These are phyloP conservation scores for Leccinum disarticulatum DNA, from an alignment of 768 basidiomycete species.

Conservation along the genomic window DNA sequence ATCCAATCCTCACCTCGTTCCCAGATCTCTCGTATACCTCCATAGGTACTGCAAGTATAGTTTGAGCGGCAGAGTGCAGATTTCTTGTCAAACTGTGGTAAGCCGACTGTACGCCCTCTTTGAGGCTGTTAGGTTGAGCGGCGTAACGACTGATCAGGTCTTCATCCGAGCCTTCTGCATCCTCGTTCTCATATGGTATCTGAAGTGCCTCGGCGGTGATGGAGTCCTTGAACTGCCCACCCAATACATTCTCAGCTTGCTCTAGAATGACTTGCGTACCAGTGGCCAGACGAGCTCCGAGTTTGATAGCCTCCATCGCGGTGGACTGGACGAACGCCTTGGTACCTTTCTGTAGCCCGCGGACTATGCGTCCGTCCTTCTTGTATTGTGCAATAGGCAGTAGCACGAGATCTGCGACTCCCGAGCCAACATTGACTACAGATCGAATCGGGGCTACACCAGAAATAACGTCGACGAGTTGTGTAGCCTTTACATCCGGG, in stretches of 20 bases:
- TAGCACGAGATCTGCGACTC: constrained; percentile 92
- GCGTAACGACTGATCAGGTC: constrained; percentile 88
- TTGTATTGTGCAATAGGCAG: constrained; percentile 97
- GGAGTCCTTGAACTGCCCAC: constrained; percentile 67
- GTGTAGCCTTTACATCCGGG: constrained; percentile 98
- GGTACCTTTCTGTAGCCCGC: constrained; percentile 92
- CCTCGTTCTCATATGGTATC: constrained; percentile 36
- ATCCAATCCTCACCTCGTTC: constrained; percentile 62
- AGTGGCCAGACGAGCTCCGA: constrained; percentile 91
- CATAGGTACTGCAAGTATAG: constrained; percentile 98
- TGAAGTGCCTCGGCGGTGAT: constrained; percentile 69
- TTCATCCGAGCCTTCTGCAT: constrained; percentile 36
- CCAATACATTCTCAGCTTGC: constrained; percentile 88
- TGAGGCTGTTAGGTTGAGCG: constrained; percentile 80
- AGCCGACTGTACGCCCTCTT: constrained; percentile 88
- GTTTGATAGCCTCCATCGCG: constrained; percentile 91
- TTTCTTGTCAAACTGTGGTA: constrained; percentile 86
- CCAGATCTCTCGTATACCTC: constrained; percentile 96
- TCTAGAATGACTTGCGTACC: constrained; percentile 98
- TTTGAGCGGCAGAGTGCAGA: constrained; percentile 92
- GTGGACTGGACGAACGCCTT: constrained; percentile 92
- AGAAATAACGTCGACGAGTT: constrained; percentile 94
- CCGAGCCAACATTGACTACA: constrained; percentile 95
- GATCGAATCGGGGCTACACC: constrained; percentile 96
- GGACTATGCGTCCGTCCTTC: constrained; percentile 91